Percentiles rank a stretch among this genome's conserved stretches.
Evolutionary conservation across 2,329 filamentous ascomycete genomes (phyloP).

Genomic region (Calycina herbarum): DNA sequence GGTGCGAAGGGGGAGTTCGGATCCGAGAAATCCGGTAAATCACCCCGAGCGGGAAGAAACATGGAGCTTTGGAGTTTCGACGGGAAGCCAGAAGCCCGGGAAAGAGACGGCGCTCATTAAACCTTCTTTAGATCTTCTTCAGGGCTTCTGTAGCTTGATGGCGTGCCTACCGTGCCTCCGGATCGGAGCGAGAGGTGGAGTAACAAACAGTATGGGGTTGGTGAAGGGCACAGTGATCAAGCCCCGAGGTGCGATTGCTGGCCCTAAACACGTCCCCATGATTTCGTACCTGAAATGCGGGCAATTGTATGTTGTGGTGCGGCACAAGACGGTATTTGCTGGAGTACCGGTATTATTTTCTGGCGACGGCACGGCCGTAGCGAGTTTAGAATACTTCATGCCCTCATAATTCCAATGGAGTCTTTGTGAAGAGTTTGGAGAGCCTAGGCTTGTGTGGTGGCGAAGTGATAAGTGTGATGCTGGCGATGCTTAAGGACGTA

Average conservation of each 20-base stretch:
- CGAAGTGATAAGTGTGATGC: neutral
- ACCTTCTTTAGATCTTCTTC: constrained; percentile 2
- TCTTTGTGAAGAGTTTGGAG: neutral
- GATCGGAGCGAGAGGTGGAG: constrained; percentile 6
- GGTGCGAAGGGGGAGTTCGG: neutral
- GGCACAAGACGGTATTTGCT: constrained; percentile 1
- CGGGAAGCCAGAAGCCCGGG: neutral
- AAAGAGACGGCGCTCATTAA: neutral
- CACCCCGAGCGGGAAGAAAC: neutral
- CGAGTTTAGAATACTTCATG: neutral
- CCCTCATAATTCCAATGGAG: neutral
- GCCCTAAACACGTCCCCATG: neutral
- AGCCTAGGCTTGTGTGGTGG: neutral
- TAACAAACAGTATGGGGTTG: neutral
- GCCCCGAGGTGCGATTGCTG: neutral
- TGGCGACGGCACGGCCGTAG: neutral
- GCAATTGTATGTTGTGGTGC: constrained; percentile 5
- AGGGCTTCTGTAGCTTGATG: neutral
- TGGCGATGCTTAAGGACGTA: too few relatives aligned
- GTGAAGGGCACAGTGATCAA: neutral
- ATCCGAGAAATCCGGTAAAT: neutral
- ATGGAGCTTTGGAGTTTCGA: neutral
- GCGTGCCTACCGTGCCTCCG: constrained; percentile 2
- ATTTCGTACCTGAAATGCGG: neutral
- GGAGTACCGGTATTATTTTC: neutral